Evolutionary conservation across 2,329 filamentous ascomycete genomes (phyloP).

Genomic region (Neonectria coccinea): DNA sequence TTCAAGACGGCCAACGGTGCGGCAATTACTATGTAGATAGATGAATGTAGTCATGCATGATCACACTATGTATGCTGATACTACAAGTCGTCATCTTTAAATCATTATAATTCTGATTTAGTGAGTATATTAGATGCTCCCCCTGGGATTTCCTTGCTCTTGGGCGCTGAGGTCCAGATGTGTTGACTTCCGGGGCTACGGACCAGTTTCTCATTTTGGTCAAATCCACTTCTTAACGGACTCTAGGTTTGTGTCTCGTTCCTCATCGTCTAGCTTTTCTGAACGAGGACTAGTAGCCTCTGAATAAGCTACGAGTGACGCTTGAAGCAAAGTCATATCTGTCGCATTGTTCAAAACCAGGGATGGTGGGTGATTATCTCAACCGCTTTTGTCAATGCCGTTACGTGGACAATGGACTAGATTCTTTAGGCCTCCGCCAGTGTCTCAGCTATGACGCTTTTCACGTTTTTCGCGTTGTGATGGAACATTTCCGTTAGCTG

Average conservation of each 20-base stretch:
- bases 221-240: background rate
- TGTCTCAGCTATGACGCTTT: background rate
- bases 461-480: background rate
- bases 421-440: background rate
- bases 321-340: background rate
- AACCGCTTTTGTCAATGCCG: background rate
- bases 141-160: no score
- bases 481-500: background rate
- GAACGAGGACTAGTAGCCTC: conserved; percentile 6
- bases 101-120: no score
- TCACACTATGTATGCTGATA: no score
- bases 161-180: background rate
- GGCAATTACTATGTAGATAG: no score
- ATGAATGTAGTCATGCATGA: no score
- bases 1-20: no score
- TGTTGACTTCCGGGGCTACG: background rate
- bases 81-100: no score
- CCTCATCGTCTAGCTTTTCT: conserved; percentile 1
- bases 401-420: background rate
- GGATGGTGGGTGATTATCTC: background rate
- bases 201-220: background rate
- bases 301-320: background rate
- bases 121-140: no score
- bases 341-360: background rate
- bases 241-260: conserved; percentile 28